phyloP scores from a whole-genome alignment of 2,329 filamentous ascomycete genomes.

The Colletotrichum lini region DNA sequence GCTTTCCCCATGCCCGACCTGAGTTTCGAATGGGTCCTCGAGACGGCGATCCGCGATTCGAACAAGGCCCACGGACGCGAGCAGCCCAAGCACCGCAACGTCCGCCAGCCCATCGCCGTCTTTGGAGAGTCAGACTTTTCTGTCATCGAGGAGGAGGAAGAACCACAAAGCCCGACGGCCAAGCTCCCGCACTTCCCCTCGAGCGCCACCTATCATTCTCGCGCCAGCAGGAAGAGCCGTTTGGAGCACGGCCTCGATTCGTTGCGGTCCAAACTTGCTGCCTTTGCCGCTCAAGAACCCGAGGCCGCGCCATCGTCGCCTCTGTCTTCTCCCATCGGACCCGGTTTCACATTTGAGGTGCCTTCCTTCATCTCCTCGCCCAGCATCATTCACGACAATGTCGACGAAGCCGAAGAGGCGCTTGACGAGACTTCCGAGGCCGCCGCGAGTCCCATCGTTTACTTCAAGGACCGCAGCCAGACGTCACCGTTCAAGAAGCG shows the following conservation, averaged over 20 bases:
- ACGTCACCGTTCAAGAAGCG: slow-evolving; percentile 33
- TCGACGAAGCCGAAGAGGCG: not conserved
- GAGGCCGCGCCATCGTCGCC: slow-evolving; percentile 3
- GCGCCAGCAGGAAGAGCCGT: slow-evolving; percentile 24
- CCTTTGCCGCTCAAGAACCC: not conserved
- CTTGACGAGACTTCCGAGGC: not conserved
- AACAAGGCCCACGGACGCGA: slow-evolving; percentile 22
- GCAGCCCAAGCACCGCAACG: slow-evolving; percentile 22
- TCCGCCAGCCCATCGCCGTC: slow-evolving; percentile 29
- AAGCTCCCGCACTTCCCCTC: slow-evolving; percentile 37
- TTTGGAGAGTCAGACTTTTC: slow-evolving; percentile 37
- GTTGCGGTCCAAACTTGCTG: slow-evolving; percentile 16
- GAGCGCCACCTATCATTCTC: slow-evolving; percentile 36
- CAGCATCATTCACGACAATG: not conserved
- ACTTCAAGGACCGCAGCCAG: slow-evolving; percentile 36
- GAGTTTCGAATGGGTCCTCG: slow-evolving; percentile 34
- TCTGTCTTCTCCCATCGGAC: slow-evolving; percentile 24
- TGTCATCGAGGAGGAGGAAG: slow-evolving; percentile 36
- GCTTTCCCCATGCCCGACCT: slow-evolving; percentile 34
- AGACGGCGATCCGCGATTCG: slow-evolving; percentile 27
- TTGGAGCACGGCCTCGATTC: slow-evolving; percentile 21
- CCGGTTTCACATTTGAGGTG: slow-evolving; percentile 29
- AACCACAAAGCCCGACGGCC: slow-evolving; percentile 34
- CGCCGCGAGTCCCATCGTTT: slow-evolving; percentile 25
- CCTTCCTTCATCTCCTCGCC: slow-evolving; percentile 30